phyloP scores from a whole-genome alignment of 176 grass and related monocot species.

The Avena eriantha region DNA sequence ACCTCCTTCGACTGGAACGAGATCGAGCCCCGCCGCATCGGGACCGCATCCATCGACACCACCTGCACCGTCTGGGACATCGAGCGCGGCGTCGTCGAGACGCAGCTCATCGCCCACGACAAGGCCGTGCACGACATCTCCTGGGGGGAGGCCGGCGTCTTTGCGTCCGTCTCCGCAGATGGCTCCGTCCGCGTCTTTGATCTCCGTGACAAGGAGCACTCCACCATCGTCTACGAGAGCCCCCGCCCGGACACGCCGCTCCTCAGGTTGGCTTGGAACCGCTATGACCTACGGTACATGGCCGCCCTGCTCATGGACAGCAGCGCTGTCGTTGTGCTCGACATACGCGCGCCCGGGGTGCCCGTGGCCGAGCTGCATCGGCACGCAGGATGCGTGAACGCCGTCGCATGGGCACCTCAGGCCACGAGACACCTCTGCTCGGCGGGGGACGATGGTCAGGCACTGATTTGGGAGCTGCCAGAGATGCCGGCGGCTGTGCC shows the following conservation, averaged over 20 bases:
- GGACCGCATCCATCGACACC: conserved; percentile 95
- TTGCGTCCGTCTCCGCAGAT: conserved; percentile 92
- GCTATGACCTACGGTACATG: conserved; percentile 74
- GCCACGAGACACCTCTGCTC: conserved; percentile 79
- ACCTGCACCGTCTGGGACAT: conserved; percentile 99
- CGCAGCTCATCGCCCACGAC: conserved; percentile 99
- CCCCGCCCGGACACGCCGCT: conserved; percentile 89
- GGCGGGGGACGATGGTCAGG: conserved; percentile 79
- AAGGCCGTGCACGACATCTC: conserved; percentile 99
- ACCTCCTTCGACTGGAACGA: conserved; percentile 99
- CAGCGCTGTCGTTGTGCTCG: conserved; percentile 83
- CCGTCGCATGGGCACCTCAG: conserved; percentile 83
- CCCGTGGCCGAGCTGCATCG: conserved; percentile 90
- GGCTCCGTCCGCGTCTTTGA: conserved; percentile 97
- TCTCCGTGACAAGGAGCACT: conserved; percentile 98
- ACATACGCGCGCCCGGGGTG: conserved; percentile 80
- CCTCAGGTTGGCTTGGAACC: conserved; percentile 93
- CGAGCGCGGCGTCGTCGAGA: conserved; percentile 89
- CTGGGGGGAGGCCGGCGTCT: conserved; percentile 88
- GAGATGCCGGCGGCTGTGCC: conserved; percentile 49
- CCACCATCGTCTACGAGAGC: conserved; percentile 97
- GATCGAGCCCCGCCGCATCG: conserved; percentile 73
- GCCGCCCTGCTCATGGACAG: conserved; percentile 96
- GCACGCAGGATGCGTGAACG: conserved; percentile 78
- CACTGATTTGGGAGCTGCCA: conserved; percentile 83